These are phyloP conservation scores for Starmerella etchellsii DNA, from an alignment of 805 yeast species.

Conservation along the genomic window DNA sequence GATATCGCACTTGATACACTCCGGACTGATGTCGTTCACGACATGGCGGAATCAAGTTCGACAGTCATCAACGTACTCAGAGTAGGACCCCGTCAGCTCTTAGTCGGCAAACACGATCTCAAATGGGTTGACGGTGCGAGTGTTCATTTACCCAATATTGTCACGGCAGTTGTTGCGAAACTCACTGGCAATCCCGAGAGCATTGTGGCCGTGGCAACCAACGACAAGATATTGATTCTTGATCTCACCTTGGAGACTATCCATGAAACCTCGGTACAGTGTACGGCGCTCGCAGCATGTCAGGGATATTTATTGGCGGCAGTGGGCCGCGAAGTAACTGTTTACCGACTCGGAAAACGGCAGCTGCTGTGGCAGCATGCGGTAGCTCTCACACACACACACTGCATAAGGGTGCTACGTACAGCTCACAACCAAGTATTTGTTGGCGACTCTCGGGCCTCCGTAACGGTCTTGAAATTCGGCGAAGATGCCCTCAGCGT, in stretches of 20 bases:
- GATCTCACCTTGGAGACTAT: slow-evolving; percentile 18
- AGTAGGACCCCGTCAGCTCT: not conserved
- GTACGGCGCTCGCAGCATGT: slow-evolving; percentile 38
- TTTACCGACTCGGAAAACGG: slow-evolving; percentile 59
- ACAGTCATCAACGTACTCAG: not conserved
- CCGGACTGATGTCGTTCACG: not conserved
- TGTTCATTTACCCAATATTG: not conserved
- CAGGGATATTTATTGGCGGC: slow-evolving; percentile 53
- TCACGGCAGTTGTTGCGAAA: not conserved
- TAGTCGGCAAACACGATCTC: not conserved
- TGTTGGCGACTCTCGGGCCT: slow-evolving; percentile 59
- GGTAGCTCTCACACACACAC: slow-evolving; percentile 32
- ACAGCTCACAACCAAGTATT: slow-evolving; percentile 48
- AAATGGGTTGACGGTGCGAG: not conserved
- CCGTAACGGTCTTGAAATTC: slow-evolving; percentile 46
- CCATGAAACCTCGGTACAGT: slow-evolving; percentile 44
- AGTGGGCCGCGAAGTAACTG: slow-evolving; percentile 27
- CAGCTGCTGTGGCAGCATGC: slow-evolving; percentile 63
- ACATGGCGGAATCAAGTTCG: not conserved
- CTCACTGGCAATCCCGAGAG: slow-evolving; percentile 1
- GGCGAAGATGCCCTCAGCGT: slow-evolving; percentile 41
- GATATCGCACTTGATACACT: not conserved
- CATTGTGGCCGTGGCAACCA: slow-evolving; percentile 11
- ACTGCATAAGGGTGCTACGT: slow-evolving; percentile 41
- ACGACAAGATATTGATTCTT: not conserved